Evolutionary conservation across 345 rosid genomes (phyloP), one percentile per base, ranked within the genome.

Genomic region (Lepidium didymum): DNA sequence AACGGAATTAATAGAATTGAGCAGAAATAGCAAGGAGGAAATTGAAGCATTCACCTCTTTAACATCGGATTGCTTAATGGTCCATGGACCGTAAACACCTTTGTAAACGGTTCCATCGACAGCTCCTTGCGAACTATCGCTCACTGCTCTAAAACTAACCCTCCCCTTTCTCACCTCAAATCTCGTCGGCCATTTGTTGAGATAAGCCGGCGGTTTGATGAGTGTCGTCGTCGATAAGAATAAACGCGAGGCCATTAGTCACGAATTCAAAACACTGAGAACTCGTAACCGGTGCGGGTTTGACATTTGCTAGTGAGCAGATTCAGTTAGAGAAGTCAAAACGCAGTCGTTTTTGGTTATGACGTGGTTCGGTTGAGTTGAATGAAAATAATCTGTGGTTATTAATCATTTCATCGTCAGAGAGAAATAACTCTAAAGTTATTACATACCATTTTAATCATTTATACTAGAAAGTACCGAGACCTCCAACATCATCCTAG

Each of bases 71-170:
- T 81, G 57, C 10, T 94, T 95, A 36, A 94, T 77, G 46, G 84
- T 83, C 99, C 99, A 94, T 31, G 86, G 87, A 42, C 99, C 96
- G 63, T 84, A 94, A 41, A 62, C 77, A 23, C 97, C 99, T 59
- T 81, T 70, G 74, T 87, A 93, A 65, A 88, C 87, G 21, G 86
- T 58, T 50, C 64, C 80, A 46, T 78, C 83, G 5, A 77, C 55
- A 21, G 87, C 69, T 12, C 75, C 55, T 72, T 69, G 85, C 12
- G 94, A 80, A 79, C 83, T 67, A 13, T 83, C 84, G 34, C 89
- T 76, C 16, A 75, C 46, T 19, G 86, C 93, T 56, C 54, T 77
- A 73, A 86, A 73, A 72, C 33, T 64, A 13, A 75, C 12, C 53
- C 62, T 63, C 19, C 68, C 21, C 52, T 18, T 63, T 43, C 72